These are phyloP conservation scores for Nothomitra cinnamomea DNA, from an alignment of 2,329 filamentous ascomycete species.

Conservation along the genomic window DNA sequence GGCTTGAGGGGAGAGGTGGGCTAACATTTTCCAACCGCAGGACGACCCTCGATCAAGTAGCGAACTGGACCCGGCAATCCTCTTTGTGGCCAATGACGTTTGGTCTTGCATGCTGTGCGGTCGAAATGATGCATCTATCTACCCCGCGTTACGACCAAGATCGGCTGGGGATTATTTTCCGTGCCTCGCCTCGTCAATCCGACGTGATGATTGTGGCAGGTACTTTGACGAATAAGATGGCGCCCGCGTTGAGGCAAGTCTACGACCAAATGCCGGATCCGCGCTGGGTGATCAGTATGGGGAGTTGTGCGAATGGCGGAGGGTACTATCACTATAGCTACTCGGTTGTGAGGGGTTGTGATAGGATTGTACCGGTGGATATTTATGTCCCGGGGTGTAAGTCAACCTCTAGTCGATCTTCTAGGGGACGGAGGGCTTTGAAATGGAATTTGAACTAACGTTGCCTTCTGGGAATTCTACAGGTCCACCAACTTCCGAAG, in stretches of 20 bases:
- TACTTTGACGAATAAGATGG: constrained; percentile 94
- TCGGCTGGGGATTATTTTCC: constrained; percentile 77
- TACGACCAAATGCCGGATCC: constrained; percentile 95
- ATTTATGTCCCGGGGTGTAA: constrained; percentile 65
- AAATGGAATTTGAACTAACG: no score
- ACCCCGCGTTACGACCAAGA: constrained; percentile 82
- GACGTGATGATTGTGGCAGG: constrained; percentile 91
- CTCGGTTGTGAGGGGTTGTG: constrained; percentile 56
- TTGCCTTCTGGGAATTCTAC: no score
- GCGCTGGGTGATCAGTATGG: constrained; percentile 75
- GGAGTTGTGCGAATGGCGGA: constrained; percentile 68
- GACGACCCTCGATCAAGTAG: constrained; percentile 59
- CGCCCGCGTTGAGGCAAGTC: constrained; percentile 71
- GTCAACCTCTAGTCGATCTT: constrained; percentile 25
- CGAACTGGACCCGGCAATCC: constrained; percentile 72
- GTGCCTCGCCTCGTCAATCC: constrained; percentile 70
- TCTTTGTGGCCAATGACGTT: constrained; percentile 85
- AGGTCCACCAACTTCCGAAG: constrained; percentile 34
- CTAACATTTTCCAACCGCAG: no score
- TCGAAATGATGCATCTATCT: constrained; percentile 88
- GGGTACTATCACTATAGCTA: constrained; percentile 84
- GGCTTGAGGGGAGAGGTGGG: no score
- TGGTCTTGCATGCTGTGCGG: constrained; percentile 71
- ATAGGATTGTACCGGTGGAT: constrained; percentile 63
- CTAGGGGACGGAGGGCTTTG: no score